phyloP scores from a whole-genome alignment of 371 early-diverging fungal species.

The Lichtheimia ornata region DNA sequence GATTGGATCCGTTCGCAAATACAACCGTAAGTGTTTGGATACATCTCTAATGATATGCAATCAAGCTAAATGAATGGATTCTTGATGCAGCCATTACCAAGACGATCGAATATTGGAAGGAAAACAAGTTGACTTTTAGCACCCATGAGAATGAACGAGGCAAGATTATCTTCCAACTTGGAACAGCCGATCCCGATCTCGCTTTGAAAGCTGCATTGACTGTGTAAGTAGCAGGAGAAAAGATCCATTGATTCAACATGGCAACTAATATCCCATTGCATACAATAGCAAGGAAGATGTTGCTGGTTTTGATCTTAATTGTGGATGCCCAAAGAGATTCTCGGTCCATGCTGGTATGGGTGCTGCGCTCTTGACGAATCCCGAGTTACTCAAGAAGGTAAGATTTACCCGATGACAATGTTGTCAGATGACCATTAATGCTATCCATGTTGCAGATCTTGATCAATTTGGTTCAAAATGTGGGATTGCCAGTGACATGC shows the following conservation, averaged over 20 bases:
- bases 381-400: constrained; percentile 74
- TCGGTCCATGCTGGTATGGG: constrained; percentile 96
- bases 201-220: constrained; percentile 86
- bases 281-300: constrained; percentile 76
- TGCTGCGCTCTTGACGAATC: constrained; percentile 85
- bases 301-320: constrained; percentile 91
- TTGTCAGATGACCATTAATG: neutral
- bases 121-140: constrained; percentile 57
- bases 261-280: neutral
- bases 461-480: constrained; percentile 69
- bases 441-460: constrained; percentile 61
- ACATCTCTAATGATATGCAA: neutral
- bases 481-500: constrained; percentile 79
- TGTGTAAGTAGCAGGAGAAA: constrained; percentile 56
- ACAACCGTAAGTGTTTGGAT: constrained; percentile 56
- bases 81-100: constrained; percentile 62
- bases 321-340: constrained; percentile 96
- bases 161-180: constrained; percentile 75
- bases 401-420: neutral
- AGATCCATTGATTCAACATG: neutral
- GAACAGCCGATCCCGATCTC: constrained; percentile 82
- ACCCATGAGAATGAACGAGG: constrained; percentile 70
- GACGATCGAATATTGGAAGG: constrained; percentile 67
- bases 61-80: too few species aligned
- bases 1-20: constrained; percentile 74